These are phyloP conservation scores for Aeminium ludgeri DNA, from an alignment of 495 filamentous ascomycete species.

Conservation along the genomic window DNA sequence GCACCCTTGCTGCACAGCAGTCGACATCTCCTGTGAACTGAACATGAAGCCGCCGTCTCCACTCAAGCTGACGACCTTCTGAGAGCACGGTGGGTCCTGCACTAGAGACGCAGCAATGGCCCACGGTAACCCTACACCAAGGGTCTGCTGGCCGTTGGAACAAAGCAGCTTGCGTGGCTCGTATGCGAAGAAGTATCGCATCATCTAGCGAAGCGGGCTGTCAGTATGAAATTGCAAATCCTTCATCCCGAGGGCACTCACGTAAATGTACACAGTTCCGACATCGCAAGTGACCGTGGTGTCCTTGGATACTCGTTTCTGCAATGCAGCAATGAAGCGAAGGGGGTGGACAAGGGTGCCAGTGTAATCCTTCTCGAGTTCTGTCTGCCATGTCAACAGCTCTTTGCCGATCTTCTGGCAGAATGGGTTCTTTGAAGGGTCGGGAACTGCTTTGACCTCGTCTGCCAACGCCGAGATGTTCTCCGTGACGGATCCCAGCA, in stretches of 20 bases:
- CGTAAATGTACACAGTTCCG: constrained; percentile 28
- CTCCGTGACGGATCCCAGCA: constrained; percentile 20
- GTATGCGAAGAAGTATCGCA: constrained; percentile 27
- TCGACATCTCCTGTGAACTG: constrained; percentile 18
- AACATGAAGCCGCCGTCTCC: constrained; percentile 30
- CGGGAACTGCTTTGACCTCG: constrained; percentile 11
- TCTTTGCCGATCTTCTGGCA: constrained; percentile 13
- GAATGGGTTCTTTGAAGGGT: constrained; percentile 15
- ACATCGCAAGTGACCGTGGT: constrained; percentile 24
- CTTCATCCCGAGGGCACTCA: too few species aligned
- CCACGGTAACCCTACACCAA: constrained; percentile 28
- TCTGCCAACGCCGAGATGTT: constrained; percentile 20
- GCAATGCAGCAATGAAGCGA: constrained; percentile 24
- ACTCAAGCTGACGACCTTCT: constrained; percentile 21
- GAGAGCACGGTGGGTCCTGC: constrained; percentile 19
- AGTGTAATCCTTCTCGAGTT: constrained; percentile 6
- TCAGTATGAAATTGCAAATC: too few species aligned
- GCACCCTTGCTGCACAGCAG: constrained; percentile 27
- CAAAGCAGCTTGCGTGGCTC: constrained; percentile 23
- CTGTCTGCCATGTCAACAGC: constrained; percentile 15
- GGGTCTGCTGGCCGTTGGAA: constrained; percentile 28
- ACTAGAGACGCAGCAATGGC: constrained; percentile 25
- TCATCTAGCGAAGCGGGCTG: constrained; percentile 9
- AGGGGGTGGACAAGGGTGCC: constrained; percentile 22
- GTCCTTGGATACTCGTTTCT: constrained; percentile 16